Evolutionary conservation across 192 early-diverging fungal species (phyloP), one percentile per base, ranked within the genome.

Genomic region (Backusella luteola): DNA sequence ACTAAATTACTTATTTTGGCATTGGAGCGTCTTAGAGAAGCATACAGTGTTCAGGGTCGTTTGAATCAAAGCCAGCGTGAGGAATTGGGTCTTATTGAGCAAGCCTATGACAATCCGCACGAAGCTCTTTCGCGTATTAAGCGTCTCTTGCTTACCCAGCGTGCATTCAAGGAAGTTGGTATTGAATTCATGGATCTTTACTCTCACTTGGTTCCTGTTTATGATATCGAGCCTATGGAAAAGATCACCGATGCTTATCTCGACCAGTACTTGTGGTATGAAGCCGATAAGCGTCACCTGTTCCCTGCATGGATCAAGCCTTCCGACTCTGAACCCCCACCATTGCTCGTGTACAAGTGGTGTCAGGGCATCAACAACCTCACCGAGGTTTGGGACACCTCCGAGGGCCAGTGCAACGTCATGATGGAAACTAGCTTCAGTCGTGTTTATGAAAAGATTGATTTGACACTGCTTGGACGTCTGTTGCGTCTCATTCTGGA

Each of bases 301-400:
- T 99, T 98, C 90, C 97, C 98, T 29, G 90, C 94, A n/a, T 99
- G 98, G 98, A 96, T 98, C 81, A 99, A 99, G 79, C 98, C 98
- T 4, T 90, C 94, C 21, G 98, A 99, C 76, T 92, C 95, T 17
- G 98, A 99, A 85, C 96, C 97, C 3, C 92, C 98, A 39, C 98
- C 98, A 76, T 85, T 99, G 73, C 91, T 99, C 63, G 94, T 96
- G 9, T 99, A 97, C 90, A 99, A 99, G 80, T 96, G 92, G 92
- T 96, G 96, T 87, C 96, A 98, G 86, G 98, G 96, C 46, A 92
- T 97, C 80, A 99, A 99, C 87, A 99, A 99, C 83, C 85, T 99
- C 63, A 92, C 93, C 11, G 97, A 96, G 52, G 93, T 97, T 26
- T 99, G 98, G 98, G 94, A 95, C 39, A 96, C 95, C 0, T 82